These are phyloP conservation scores for Trichoderma endophyticum DNA, from an alignment of 2,329 filamentous ascomycete genomes.

Conservation along the genomic window DNA sequence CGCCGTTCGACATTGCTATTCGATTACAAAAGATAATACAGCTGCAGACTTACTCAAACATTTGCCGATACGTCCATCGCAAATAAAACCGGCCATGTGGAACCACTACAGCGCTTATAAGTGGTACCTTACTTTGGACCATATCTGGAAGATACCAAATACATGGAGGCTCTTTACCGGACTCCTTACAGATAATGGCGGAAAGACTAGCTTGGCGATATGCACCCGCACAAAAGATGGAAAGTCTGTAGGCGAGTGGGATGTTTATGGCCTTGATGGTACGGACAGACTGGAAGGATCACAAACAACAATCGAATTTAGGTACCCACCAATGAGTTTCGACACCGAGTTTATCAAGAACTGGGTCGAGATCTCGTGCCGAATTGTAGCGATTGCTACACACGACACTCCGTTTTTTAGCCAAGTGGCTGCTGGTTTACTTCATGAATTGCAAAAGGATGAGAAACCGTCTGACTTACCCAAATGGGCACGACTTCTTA, in stretches of 20 bases:
- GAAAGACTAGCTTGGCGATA: background rate
- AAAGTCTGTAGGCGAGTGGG: background rate
- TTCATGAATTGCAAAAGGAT: background rate
- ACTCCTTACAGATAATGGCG: background rate
- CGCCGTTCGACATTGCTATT: background rate
- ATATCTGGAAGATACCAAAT: background rate
- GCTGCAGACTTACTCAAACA: background rate
- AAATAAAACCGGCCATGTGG: background rate
- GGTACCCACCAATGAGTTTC: conserved; percentile 29
- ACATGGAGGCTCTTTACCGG: background rate
- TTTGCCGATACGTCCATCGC: background rate
- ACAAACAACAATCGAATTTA: conserved; percentile 26
- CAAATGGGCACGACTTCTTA: conserved; percentile 13
- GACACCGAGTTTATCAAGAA: conserved; percentile 22
- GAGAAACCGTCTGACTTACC: background rate
- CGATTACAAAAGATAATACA: background rate
- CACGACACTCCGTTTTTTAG: conserved; percentile 10
- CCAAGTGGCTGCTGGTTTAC: background rate
- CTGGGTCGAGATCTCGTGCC: conserved; percentile 24
- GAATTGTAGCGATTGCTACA: conserved; percentile 22
- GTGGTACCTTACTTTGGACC: background rate
- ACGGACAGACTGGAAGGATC: background rate
- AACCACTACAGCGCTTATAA: background rate
- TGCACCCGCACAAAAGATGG: background rate
- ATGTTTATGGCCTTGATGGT: background rate